Base-by-base conservation (phyloP, 495 filamentous ascomycete species). In the Tuber borchii region DNA sequence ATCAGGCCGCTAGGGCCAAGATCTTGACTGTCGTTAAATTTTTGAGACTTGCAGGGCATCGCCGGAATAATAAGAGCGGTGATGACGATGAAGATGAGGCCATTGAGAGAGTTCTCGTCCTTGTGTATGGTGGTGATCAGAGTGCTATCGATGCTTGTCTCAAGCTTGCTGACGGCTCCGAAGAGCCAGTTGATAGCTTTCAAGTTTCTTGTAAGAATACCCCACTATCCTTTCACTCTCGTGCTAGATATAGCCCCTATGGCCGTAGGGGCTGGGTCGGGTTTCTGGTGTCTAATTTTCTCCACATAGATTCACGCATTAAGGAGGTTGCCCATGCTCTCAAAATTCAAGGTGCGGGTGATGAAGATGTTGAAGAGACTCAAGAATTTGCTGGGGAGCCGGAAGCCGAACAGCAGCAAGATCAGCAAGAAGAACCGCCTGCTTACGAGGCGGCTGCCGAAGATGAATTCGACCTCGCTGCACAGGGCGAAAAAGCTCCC, bases 81-180 rank as follows among this genome's bases (percentile, higher is more conserved):
- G 88, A 91, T 79, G 87, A 90, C 31, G 90, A 92, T 46, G 93
- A 97, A 84, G 92, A 89, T 81, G 89, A 89, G 84, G 95, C 94
- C 68, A 91, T 98, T 76, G 96, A 99, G 84, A 93, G 92, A 72
- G 91, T 95, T 42, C 87, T 99, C 65, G 90, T 94, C 72, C 87
- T 92, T 80, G 91, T 98, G 56, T 99, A 99, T 84, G 91, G 90
- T 34, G 96, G 96, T 44, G 91, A 93, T 78, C 88, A 91, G 71
- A 87, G 88, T 79, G 94, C 94, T 26, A 93, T 99, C 22, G 86
- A 88, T 48, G 89, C 92, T 19, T 95, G 97, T 86, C 83, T 93
- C 78, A 97, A 93, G 85, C 86, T 99, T 56, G 91, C 97, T 74
- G 87, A 93, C 69, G 95, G 94, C 40, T 88, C 88, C 39, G 89